Conservation (phyloP, 2,329 filamentous ascomycete species). For the Dichotomopilus funicola region DNA sequence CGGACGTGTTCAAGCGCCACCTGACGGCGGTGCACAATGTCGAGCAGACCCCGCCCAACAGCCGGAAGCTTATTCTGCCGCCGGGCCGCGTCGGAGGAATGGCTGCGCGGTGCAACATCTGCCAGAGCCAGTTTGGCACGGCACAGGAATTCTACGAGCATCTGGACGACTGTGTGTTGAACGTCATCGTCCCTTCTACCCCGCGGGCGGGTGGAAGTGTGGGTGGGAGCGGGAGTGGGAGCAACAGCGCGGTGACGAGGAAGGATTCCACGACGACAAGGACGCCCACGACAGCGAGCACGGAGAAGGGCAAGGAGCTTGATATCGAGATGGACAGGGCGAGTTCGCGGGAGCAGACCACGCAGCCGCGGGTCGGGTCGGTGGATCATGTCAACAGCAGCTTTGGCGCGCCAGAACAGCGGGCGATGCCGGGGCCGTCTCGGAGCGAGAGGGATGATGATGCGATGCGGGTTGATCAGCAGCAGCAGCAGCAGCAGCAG, state of each 20-base stretch:
- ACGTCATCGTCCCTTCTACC: constrained; percentile 48
- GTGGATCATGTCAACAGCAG: no score
- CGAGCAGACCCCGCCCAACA: constrained; percentile 88
- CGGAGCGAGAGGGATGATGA: neutral
- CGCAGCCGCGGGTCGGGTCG: neutral
- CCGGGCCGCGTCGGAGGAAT: constrained; percentile 18
- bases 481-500: neutral
- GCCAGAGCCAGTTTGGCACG: constrained; percentile 68
- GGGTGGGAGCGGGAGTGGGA: constrained; percentile 17
- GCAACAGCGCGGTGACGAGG: constrained; percentile 17
- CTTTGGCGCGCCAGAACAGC: neutral
- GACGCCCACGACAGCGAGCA: constrained; percentile 25
- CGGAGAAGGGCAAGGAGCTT: constrained; percentile 23
- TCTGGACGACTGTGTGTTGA: constrained; percentile 62
- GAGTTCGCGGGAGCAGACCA: constrained; percentile 2
- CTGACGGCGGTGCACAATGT: constrained; percentile 88
- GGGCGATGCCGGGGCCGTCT: no score
- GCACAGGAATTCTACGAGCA: constrained; percentile 98
- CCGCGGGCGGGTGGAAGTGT: constrained; percentile 27
- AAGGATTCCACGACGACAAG: constrained; percentile 22
- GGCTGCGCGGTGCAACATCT: constrained; percentile 87
- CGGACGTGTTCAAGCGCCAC: constrained; percentile 95
- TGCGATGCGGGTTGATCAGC: neutral
- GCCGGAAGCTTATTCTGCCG: constrained; percentile 61
- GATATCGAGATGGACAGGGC: constrained; percentile 13